phyloP scores from a whole-genome alignment of 2,329 filamentous ascomycete species.

The Mycocentrospora acerina region DNA sequence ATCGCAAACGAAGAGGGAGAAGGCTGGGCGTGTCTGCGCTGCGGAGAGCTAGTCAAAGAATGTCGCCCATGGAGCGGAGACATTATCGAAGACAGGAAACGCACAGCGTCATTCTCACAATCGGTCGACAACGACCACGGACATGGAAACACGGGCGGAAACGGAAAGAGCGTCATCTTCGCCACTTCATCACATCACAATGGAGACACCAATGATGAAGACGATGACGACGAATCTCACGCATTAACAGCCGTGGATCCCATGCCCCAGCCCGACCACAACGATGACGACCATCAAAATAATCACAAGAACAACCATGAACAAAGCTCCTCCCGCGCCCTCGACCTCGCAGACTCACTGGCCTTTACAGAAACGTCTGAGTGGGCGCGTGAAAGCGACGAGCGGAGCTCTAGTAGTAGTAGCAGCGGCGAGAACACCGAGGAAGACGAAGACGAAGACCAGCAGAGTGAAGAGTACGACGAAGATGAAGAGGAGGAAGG shows the following conservation, averaged over 20 bases:
- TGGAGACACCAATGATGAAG: constrained; percentile 4
- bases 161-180: constrained; percentile 22
- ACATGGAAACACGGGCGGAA: neutral
- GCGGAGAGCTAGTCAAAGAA: constrained; percentile 78
- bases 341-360: constrained; percentile 32
- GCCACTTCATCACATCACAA: neutral
- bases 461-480: constrained; percentile 41
- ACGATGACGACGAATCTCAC: constrained; percentile 5
- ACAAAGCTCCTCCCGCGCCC: constrained; percentile 20
- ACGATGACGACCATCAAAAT: constrained; percentile 2
- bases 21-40: constrained; percentile 88
- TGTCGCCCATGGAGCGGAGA: constrained; percentile 93
- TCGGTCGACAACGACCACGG: constrained; percentile 1
- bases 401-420: constrained; percentile 10
- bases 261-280: constrained; percentile 29
- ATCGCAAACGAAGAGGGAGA: constrained; percentile 92
- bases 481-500: constrained; percentile 42
- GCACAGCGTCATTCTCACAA: constrained; percentile 26
- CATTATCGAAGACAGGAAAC: constrained; percentile 75
- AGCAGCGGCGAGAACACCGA: neutral
- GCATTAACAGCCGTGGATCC: constrained; percentile 28
- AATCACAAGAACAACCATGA: constrained; percentile 13
- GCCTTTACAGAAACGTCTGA: constrained; percentile 36
- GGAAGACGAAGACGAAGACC: constrained; percentile 22
- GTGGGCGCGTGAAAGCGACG: constrained; percentile 39